Evolutionary conservation across 75 land plant species (phyloP).

Genomic region (Ceratopteris richardii): DNA sequence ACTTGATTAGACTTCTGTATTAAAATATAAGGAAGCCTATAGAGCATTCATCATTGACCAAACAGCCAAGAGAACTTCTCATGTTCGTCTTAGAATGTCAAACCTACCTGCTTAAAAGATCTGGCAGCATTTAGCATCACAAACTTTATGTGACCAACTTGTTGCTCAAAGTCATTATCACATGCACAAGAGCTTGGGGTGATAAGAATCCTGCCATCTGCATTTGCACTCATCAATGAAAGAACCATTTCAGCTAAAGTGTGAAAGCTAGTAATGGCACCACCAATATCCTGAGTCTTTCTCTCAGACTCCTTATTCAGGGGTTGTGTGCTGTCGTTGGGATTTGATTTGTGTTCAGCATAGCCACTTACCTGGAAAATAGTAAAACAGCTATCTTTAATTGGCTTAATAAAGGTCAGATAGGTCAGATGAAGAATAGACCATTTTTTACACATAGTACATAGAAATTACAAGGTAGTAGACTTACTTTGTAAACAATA

Average conservation of each 20-base stretch:
- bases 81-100: no score
- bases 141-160: constrained; percentile 70
- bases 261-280: constrained; percentile 55
- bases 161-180: constrained; percentile 16
- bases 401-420: no score
- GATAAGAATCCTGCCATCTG: constrained; percentile 76
- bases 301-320: constrained; percentile 6
- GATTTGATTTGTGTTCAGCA: constrained; percentile 35
- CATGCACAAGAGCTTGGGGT: constrained; percentile 17
- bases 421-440: no score
- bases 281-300: constrained; percentile 16
- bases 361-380: constrained; percentile 76
- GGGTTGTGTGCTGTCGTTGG: constrained; percentile 12
- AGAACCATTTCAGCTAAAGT: constrained; percentile 58
- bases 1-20: no score
- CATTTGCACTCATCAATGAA: constrained; percentile 63
- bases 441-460: no score
- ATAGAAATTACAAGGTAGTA: no score
- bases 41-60: no score
- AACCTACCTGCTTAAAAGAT: constrained; percentile 68
- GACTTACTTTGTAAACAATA: constrained; percentile 75
- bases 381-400: no score
- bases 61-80: no score
- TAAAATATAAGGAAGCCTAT: no score
- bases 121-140: constrained; percentile 91